Evolutionary conservation across 176 grass and related monocot species (phyloP).

Genomic region (Hyparrhenia diplandra): DNA sequence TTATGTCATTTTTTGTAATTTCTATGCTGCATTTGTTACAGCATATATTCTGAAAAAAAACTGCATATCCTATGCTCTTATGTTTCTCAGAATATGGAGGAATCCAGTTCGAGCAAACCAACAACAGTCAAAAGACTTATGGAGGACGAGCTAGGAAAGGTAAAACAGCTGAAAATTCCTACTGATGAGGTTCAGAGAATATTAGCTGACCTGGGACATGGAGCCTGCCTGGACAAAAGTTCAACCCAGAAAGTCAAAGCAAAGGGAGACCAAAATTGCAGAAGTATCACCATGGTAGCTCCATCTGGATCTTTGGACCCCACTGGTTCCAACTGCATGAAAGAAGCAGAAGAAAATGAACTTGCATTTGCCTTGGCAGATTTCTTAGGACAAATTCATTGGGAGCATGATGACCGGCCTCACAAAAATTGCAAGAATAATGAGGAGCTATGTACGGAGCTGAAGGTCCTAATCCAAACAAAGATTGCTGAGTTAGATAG

Average conservation of each 20-base stretch:
- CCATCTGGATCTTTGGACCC: slow-evolving; percentile 20
- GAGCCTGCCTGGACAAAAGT: slow-evolving; percentile 33
- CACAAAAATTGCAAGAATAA: slow-evolving; percentile 48
- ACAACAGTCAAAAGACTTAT: slow-evolving; percentile 76
- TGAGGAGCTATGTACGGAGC: slow-evolving; percentile 34
- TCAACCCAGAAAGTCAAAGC: slow-evolving; percentile 22
- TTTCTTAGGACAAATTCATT: slow-evolving; percentile 55
- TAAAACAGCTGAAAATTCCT: slow-evolving; percentile 60
- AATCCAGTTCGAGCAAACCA: slow-evolving; percentile 30
- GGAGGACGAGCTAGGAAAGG: slow-evolving; percentile 57
- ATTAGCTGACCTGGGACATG: slow-evolving; percentile 56
- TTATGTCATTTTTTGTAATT: not conserved
- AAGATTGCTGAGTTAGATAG: slow-evolving; percentile 53
- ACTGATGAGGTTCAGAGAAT: slow-evolving; percentile 61
- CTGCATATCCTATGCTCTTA: not conserved
- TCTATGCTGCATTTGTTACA: not conserved
- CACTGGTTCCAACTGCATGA: slow-evolving; percentile 30
- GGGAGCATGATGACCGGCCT: slow-evolving; percentile 39
- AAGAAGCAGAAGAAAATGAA: slow-evolving; percentile 43
- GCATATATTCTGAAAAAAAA: not conserved
- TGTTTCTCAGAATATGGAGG: slow-evolving; percentile 35
- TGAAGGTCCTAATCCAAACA: slow-evolving; percentile 42
- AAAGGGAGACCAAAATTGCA: slow-evolving; percentile 10
- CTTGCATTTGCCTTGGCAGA: slow-evolving; percentile 49
- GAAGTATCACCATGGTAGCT: not conserved